Evolutionary conservation across 768 basidiomycete genomes (phyloP).

Genomic region (Saitozyma podzolica): DNA sequence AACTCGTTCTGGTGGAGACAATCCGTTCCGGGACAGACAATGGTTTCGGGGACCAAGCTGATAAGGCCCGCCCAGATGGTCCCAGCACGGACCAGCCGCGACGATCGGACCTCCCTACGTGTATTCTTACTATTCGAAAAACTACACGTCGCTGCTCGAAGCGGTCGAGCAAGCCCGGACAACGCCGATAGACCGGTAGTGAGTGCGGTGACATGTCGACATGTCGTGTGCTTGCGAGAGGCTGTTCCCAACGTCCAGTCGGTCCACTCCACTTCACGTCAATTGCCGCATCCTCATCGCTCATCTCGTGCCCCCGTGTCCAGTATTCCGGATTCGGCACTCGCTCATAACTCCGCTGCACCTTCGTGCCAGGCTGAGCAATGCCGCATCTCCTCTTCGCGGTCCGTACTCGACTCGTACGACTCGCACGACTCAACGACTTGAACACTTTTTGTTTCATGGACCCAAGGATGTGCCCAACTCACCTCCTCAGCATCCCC

Average conservation of each 20-base stretch:
- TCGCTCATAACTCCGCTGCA: too few species aligned
- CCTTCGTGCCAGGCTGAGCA: too few species aligned
- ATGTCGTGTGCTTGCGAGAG: background rate
- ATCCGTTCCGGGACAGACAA: too few species aligned
- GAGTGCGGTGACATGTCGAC: slow-evolving; percentile 11
- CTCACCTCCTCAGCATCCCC: slow-evolving; percentile 34
- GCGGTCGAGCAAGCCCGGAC: slow-evolving; percentile 32
- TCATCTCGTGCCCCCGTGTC: too few species aligned
- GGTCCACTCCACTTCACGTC: too few species aligned
- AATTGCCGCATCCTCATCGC: too few species aligned
- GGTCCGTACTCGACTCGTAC: too few species aligned
- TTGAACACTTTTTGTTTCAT: background rate
- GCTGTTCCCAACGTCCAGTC: too few species aligned
- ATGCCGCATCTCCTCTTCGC: too few species aligned
- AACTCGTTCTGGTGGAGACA: too few species aligned
- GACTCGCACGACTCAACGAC: too few species aligned
- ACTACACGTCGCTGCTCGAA: slow-evolving; percentile 36
- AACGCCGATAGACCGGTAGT: slow-evolving; percentile 46
- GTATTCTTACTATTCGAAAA: slow-evolving; percentile 38
- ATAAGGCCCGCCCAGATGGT: slow-evolving; percentile 8
- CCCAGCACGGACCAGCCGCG: slow-evolving; percentile 49
- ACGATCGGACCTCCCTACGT: slow-evolving; percentile 48
- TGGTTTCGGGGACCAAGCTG: slow-evolving; percentile 4
- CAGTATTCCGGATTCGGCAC: too few species aligned
- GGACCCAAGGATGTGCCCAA: background rate